phyloP scores from a whole-genome alignment of 495 filamentous ascomycete genomes.

The Penicillium coffeae region DNA sequence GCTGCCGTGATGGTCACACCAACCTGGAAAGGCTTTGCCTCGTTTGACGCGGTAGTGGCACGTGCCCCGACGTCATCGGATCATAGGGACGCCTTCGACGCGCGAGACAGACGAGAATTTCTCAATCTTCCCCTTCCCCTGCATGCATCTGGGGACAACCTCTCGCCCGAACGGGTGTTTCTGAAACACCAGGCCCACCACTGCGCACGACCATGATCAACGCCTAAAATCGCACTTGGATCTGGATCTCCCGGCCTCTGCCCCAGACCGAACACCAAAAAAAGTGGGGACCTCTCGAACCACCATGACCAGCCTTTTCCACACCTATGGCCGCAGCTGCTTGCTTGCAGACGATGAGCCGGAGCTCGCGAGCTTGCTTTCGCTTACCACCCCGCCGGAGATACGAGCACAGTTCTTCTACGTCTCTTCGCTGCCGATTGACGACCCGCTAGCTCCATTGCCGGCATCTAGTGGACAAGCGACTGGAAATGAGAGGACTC shows the following conservation, averaged over 20 bases:
- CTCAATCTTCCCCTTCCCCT: not conserved
- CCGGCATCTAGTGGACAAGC: slow-evolving; percentile 52
- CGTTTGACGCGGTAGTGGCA: slow-evolving; percentile 17
- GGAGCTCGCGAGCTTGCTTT: slow-evolving; percentile 30
- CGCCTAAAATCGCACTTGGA: slow-evolving; percentile 16
- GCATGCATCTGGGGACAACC: not conserved
- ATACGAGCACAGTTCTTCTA: slow-evolving; percentile 78
- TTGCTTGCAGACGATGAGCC: slow-evolving; percentile 39
- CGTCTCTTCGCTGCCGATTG: slow-evolving; percentile 68
- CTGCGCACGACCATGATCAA: slow-evolving; percentile 16
- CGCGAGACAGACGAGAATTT: slow-evolving; percentile 10
- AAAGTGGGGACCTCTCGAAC: slow-evolving; percentile 10
- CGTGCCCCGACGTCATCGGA: slow-evolving; percentile 44
- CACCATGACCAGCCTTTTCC: slow-evolving; percentile 45
- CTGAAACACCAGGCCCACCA: slow-evolving; percentile 4
- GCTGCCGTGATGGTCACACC: no score
- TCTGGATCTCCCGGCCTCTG: slow-evolving; percentile 6
- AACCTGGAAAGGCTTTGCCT: no score
- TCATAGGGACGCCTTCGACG: slow-evolving; percentile 2
- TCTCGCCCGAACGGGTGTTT: slow-evolving; percentile 4
- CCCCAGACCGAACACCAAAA: slow-evolving; percentile 3
- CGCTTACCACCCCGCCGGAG: slow-evolving; percentile 34
- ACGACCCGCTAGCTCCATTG: slow-evolving; percentile 72
- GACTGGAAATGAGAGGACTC: slow-evolving; percentile 45
- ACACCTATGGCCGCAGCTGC: slow-evolving; percentile 55